A percentile compares a stretch with the other conserved stretches of the same genome.
Evolutionary conservation across 495 filamentous ascomycete species (phyloP).

Genomic region (Xeromyces bisporus): DNA sequence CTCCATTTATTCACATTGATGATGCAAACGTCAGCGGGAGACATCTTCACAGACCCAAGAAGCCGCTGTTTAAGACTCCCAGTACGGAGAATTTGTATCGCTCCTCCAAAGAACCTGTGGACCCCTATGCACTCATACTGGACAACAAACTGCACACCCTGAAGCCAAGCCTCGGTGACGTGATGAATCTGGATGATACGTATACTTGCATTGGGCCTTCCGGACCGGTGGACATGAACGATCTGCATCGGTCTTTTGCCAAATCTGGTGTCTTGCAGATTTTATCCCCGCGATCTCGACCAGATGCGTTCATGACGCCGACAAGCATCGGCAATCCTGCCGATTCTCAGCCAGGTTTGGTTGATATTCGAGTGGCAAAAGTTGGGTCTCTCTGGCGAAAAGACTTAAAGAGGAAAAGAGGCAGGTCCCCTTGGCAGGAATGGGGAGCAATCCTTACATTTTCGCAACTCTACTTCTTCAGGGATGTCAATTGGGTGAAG

Average conservation of each 20-base stretch:
- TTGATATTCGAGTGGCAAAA: slow-evolving; percentile 95
- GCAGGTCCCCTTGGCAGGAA: slow-evolving; percentile 92
- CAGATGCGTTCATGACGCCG: slow-evolving; percentile 85
- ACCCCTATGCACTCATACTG: slow-evolving; percentile 87
- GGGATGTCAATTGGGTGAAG: slow-evolving; percentile 84
- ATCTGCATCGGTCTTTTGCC: slow-evolving; percentile 73
- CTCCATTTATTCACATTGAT: slow-evolving; percentile 91
- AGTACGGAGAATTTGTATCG: slow-evolving; percentile 50
- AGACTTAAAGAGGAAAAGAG: slow-evolving; percentile 83
- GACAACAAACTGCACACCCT: slow-evolving; percentile 71
- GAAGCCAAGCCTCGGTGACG: slow-evolving; percentile 71
- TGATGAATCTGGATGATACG: slow-evolving; percentile 82
- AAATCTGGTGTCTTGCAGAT: slow-evolving; percentile 87
- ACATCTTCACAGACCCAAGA: slow-evolving; percentile 54
- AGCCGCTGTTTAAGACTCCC: slow-evolving; percentile 50
- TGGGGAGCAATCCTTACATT: slow-evolving; percentile 94
- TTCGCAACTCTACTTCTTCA: slow-evolving; percentile 92
- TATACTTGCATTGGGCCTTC: slow-evolving; percentile 74
- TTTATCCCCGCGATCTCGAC: slow-evolving; percentile 75
- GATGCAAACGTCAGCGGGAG: slow-evolving; percentile 77
- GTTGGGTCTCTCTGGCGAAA: slow-evolving; percentile 94
- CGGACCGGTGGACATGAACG: slow-evolving; percentile 51
- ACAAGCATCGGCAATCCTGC: slow-evolving; percentile 68
- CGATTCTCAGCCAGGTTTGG: slow-evolving; percentile 79
- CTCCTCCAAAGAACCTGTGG: slow-evolving; percentile 64